Conservation (phyloP, 306 rosid genomes). For the Glycine soja region DNA sequence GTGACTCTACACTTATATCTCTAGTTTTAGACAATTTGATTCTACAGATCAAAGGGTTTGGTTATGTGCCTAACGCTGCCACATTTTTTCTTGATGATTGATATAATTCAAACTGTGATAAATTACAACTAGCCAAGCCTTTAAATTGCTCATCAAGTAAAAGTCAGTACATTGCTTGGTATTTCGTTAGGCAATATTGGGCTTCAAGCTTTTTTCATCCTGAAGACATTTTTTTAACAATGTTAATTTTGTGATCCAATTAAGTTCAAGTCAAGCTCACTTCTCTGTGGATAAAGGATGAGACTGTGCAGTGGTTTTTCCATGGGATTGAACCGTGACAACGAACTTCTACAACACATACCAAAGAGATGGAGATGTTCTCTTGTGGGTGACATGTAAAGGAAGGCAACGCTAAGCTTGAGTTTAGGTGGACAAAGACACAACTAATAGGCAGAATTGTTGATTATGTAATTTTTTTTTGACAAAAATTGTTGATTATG, state of each 20-base stretch:
- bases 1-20: slow-evolving; percentile 50
- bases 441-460: not conserved
- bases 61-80: slow-evolving; percentile 52
- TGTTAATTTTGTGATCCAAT: slow-evolving; percentile 15
- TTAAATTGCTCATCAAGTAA: not conserved
- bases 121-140: slow-evolving; percentile 27
- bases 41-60: slow-evolving; percentile 65
- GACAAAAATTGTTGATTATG: too few relatives aligned
- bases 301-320: not conserved
- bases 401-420: not conserved
- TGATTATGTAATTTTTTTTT: not conserved
- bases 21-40: slow-evolving; percentile 58
- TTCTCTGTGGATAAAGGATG: not conserved
- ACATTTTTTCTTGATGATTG: slow-evolving; percentile 45
- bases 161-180: slow-evolving; percentile 22
- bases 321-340: not conserved
- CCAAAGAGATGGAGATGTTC: not conserved
- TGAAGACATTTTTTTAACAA: not conserved
- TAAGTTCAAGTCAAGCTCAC: not conserved
- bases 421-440: not conserved
- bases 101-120: slow-evolving; percentile 25
- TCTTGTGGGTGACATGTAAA: not conserved
- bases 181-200: not conserved
- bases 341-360: not conserved
- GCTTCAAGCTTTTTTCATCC: slow-evolving; percentile 4